Conservation (phyloP, 2,329 filamentous ascomycete genomes). For the Neoascochyta sp. region DNA sequence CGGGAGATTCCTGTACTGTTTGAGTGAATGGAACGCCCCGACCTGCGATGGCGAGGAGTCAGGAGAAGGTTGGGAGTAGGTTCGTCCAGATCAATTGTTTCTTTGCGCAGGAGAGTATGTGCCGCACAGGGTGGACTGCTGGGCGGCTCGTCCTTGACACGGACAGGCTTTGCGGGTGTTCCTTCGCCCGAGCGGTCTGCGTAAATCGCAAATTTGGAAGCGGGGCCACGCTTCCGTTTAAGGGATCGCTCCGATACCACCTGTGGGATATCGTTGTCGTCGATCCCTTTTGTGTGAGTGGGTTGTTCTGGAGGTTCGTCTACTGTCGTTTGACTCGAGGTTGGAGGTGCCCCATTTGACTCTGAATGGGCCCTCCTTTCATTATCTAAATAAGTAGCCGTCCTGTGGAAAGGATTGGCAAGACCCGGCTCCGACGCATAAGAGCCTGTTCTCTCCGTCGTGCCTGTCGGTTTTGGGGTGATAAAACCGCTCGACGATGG, state of each 20-base stretch:
- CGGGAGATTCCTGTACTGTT: conserved; percentile 12
- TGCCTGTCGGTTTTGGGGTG: conserved; percentile 2
- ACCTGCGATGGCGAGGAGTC: conserved; percentile 28
- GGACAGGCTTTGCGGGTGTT: conserved; percentile 30
- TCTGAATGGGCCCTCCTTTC: too few relatives aligned
- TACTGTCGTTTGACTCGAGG: conserved; percentile 47
- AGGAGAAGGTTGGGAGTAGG: conserved; percentile 23
- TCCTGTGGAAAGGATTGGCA: too few relatives aligned
- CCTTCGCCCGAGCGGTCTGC: conserved; percentile 25
- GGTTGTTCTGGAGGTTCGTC: conserved; percentile 26
- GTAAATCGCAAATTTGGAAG: conserved; percentile 15
- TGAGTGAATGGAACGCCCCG: conserved; percentile 7
- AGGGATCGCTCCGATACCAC: conserved; percentile 43
- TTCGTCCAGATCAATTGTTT: conserved; percentile 47
- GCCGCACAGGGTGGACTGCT: conserved; percentile 28
- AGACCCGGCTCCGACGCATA: too few relatives aligned
- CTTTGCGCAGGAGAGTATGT: conserved; percentile 26
- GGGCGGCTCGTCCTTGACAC: conserved; percentile 40
- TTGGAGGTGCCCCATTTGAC: conserved; percentile 12
- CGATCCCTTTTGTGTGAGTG: conserved; percentile 5
- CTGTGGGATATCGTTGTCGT: conserved; percentile 40
- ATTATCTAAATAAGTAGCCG: too few relatives aligned
- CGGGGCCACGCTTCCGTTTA: conserved; percentile 41
- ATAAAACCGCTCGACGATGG: background rate
- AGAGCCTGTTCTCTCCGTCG: too few relatives aligned